Evolutionary conservation across 805 yeast genomes (phyloP), one percentile per base, ranked within the genome.

Genomic region (Wickerhamiella spandovensis): DNA sequence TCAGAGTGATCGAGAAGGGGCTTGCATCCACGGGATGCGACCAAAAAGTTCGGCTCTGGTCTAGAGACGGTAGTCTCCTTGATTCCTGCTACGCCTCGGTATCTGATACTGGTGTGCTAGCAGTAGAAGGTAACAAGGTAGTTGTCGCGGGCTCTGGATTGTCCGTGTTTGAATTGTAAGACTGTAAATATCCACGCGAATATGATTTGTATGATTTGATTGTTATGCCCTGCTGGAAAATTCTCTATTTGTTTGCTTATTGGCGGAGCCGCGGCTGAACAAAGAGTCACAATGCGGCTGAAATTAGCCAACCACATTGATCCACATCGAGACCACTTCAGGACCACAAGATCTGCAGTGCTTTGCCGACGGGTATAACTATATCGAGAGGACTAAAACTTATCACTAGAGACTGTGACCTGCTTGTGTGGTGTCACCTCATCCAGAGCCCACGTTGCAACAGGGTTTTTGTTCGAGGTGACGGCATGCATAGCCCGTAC

Each of bases 81-180:
- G 71, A 72, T 8, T 68, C 74, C 0, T 63, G 63, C 44, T 84
- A 82, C 63, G 85, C 95, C 1, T 81, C 95, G 0, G 78, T 88
- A 35, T 95, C 97, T 0, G 98, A 90, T 60, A 86, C 96, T 0
- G 97, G 95, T 0, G 79, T 87, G 44, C 65, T 79, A 25, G 85
- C 44, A 10, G 38, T 41, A 2, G 25, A 39, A 1, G 43, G 37
- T 5, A 28, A 35, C 22, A 43, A 6, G 12, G 8, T 55, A 9
- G 39, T 45, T 3, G 53, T 53, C 3, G 58, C 50, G 2, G 61
- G 61, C 1, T 39, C 53, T 9, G 61, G 61, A 3, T 9, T 57
- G 1, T 54, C 47, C 22, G 47, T 51, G n/a, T 55, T 54, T 30
- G 38, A 44, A 10, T 20, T 44, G 13, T 18, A 35, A 17, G 28